A percentile compares a stretch with the other conserved stretches of the same genome.
These are phyloP conservation scores for Ophiocordyceps camponoti-leonardi DNA, from an alignment of 2,329 filamentous ascomycete species.

Conservation along the genomic window DNA sequence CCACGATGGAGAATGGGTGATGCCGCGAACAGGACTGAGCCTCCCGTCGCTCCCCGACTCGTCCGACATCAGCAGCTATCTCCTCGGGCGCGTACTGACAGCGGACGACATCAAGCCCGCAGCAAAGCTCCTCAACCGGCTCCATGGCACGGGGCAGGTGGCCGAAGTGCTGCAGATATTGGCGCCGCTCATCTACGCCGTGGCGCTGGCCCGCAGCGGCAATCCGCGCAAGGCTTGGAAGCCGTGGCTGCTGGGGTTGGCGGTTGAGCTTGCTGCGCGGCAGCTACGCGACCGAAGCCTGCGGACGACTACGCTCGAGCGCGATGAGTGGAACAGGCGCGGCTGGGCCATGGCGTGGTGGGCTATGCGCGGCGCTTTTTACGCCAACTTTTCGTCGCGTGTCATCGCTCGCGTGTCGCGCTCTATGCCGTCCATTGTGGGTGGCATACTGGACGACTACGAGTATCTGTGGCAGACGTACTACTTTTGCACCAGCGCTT, in stretches of 20 bases:
- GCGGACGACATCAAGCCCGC: constrained; percentile 95
- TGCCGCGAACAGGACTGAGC: constrained; percentile 84
- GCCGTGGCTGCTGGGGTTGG: constrained; percentile 77
- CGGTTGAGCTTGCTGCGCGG: constrained; percentile 74
- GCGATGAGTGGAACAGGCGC: constrained; percentile 74
- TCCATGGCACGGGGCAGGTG: constrained; percentile 55
- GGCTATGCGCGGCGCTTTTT: constrained; percentile 91
- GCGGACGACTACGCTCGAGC: constrained; percentile 71
- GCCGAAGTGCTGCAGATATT: constrained; percentile 89
- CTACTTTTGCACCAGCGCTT: constrained; percentile 56
- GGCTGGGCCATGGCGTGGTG: constrained; percentile 92
- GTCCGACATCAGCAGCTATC: constrained; percentile 69
- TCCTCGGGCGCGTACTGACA: constrained; percentile 78
- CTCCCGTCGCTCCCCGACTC: constrained; percentile 70
- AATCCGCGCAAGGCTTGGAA: constrained; percentile 63
- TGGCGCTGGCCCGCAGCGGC: constrained; percentile 56
- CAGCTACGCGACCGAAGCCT: constrained; percentile 62
- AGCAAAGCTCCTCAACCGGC: constrained; percentile 64
- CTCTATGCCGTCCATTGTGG: constrained; percentile 64
- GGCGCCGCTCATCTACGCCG: constrained; percentile 71
- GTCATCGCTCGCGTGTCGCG: constrained; percentile 57
- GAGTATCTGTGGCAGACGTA: constrained; percentile 98
- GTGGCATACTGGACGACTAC: constrained; percentile 83
- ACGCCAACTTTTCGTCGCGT: constrained; percentile 75
- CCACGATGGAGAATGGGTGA: constrained; percentile 54